Evolutionary conservation across 805 yeast genomes (phyloP), one percentile per base, ranked within the genome.

Genomic region (Candida ovalis): DNA sequence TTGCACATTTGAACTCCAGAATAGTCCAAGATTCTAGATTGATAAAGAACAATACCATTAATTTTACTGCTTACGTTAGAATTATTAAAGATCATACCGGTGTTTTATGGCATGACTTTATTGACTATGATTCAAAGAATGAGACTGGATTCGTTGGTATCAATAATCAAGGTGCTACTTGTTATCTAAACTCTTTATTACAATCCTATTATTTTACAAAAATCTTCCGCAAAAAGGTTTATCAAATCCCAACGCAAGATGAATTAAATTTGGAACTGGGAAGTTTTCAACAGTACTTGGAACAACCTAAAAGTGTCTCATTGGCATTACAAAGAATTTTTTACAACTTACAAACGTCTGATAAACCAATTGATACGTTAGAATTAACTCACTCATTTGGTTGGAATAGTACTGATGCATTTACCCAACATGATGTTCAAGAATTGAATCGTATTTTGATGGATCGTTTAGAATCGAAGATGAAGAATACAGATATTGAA

Each of bases 361-460:
- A 75, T 10, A 80, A 79, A 19, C 87, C 97, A 0, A 80, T 92
- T 4, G 92, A 88, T 50, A 94, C 99, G 0, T 64, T 80, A 52
- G 96, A 88, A 61, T 74, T 94, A 45, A 94, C 99, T 0, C 80
- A 81, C 50, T 84, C 97, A 0, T 94, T 94, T 74, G 99, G 99
- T 8, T 94, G 99, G 99, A 96, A 90, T 63, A 78, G 88, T 9
- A 84, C 85, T 5, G 99, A 94, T 57, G 96, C 97, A 0, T 94
- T 94, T 67, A 88, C 96, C 2, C 99, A 94, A 68, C 98, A 94
- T 68, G 99, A 94, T 64, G 97, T 94, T 15, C 99, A 94, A 65
- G 99, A 94, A 66, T 74, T 94, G 63, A 90, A 91, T 64, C 82
- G 99, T 58, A 90, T 94, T 35, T 75, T 94, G 61, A 92, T 94